Evolutionary conservation across 1,139 yeast genomes (phyloP).

Genomic region (Yamadazyma triangularis): DNA sequence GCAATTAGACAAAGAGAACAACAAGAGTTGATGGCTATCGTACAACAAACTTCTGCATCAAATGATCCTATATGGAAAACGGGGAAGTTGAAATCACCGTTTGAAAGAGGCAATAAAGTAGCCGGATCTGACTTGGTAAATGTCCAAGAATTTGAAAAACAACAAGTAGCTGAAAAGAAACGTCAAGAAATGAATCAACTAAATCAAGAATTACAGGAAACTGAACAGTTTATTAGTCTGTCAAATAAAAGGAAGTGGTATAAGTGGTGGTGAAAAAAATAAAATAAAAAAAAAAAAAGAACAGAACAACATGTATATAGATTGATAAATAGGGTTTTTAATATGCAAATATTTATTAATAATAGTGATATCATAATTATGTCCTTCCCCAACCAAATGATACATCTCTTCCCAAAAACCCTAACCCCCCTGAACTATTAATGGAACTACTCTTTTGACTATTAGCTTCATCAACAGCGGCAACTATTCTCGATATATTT

Average conservation of each 20-base stretch:
- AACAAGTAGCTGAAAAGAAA: conserved; percentile 41
- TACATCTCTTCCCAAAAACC: conserved; percentile 7
- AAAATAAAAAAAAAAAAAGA: too few relatives aligned
- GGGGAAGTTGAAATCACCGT: conserved; percentile 64
- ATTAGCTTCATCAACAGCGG: conserved; percentile 65
- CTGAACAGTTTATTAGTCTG: conserved; percentile 20
- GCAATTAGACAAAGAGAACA: conserved; percentile 63
- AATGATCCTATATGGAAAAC: conserved; percentile 80
- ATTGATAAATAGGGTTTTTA: too few relatives aligned
- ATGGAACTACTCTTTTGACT: conserved; percentile 30
- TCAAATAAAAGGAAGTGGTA: conserved; percentile 28
- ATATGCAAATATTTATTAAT: too few relatives aligned
- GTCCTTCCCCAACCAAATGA: conserved; percentile 3
- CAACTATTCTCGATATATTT: conserved; percentile 74
- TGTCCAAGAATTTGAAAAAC: conserved; percentile 41
- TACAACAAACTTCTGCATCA: conserved; percentile 54
- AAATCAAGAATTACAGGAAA: conserved; percentile 27
- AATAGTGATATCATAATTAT: too few relatives aligned
- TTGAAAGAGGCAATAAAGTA: conserved; percentile 40
- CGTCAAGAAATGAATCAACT: conserved; percentile 35
- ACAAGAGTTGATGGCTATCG: conserved; percentile 61
- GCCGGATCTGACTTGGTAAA: conserved; percentile 39
- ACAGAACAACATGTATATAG: too few relatives aligned
- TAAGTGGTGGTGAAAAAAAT: not conserved
- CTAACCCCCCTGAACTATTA: conserved; percentile 3